Evolutionary conservation across 2,329 filamentous ascomycete genomes (phyloP), one percentile per base, ranked within the genome.

Genomic region (Furcasterigmium furcatum): DNA sequence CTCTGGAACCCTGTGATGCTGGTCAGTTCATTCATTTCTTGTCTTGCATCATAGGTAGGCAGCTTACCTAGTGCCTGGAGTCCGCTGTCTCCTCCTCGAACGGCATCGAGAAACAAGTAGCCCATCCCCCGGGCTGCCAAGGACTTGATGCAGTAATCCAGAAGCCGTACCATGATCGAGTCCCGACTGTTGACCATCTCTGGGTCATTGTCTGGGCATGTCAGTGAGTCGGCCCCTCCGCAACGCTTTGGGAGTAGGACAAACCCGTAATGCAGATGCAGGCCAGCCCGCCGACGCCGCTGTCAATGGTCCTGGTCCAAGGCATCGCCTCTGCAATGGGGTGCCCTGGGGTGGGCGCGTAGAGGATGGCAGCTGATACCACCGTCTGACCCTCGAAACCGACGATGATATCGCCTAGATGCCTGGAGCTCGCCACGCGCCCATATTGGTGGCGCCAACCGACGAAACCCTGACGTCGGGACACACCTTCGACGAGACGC

Each of bases 401-500:
- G 19, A 82, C 51, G n/a, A 83, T 57, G 43, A 84, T 71, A 51
- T 82, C 76, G 39, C 67, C 65, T 32, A 79, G 64, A 50, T 73
- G 64, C 41, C 66, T 65, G 8, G 72, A 70, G 50, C 73, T 68
- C 38, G 69, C 70, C 9, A 80, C 64, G 50, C 68, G 71, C 45
- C 69, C 70, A 51, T 82, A 84, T 53, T 81, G 76, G 53, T 83
- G 78, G 52, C 75, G 81, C 76, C 78, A 81, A 36, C 78, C 78
- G 52, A 79, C 72, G 38, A 70, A 67, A 27, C 70, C 65, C 48
- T 75, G 72, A 40, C 64, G 65, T 9, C 60, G 59, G 0, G 73
- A 74, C 44, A 76, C 72, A 41, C 62, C 66, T 44, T 72, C 71
- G 9, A 79, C 76, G 52, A 82, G 69, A 2, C 70, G 67, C 41